Evolutionary conservation across 495 filamentous ascomycete species (phyloP), one percentile per base, ranked within the genome.

Genomic region (Bathelium albidoporum): DNA sequence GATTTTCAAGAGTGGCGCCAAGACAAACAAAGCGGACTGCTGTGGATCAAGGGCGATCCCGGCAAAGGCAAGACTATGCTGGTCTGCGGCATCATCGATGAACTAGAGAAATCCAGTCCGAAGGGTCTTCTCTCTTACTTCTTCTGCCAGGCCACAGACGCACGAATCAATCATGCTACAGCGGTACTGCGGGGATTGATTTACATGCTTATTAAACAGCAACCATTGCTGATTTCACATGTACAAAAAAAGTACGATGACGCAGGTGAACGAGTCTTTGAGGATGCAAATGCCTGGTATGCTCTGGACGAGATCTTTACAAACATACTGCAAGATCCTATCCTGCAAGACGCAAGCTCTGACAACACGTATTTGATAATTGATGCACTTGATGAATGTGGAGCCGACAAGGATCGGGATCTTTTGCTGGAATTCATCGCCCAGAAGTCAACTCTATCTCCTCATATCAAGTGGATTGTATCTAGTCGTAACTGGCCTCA

Each of bases 31-130:
- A 22, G 9, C 16, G 9, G 34, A 4, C 22, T 61, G 12, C 63
- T 65, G 7, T 65, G 63, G 63, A 65, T 65, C 11, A 22, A 61
- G 11, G 63, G 63, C 59, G 63, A 65, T 44, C 63, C 63, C 2
- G 63, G 63, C 5, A 65, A 65, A 31, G 63, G 63, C 24, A 65
- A 65, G 34, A 65, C 63, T 9, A 65, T 65, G 63, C 43, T 65
- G 9, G 44, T 65, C 7, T 62, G n/a, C 11, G 63, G 49, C 20
- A 18, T 61, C 16, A 52, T 59, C 10, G 39, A 60, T 9, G 62
- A 64, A 31, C 11, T 64, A 61, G 11, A 14, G 18, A 14, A 22
- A 20, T 22, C 12, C 3, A 49, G 9, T 7, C 3, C 44, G 3
- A 49, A 49, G 4, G 4, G 20, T 18, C 11, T 49, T 22, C 44